A percentile compares a stretch with the other conserved stretches of the same genome.
phyloP scores from a whole-genome alignment of 148 eudicot species.

The Arbutus unedo region DNA sequence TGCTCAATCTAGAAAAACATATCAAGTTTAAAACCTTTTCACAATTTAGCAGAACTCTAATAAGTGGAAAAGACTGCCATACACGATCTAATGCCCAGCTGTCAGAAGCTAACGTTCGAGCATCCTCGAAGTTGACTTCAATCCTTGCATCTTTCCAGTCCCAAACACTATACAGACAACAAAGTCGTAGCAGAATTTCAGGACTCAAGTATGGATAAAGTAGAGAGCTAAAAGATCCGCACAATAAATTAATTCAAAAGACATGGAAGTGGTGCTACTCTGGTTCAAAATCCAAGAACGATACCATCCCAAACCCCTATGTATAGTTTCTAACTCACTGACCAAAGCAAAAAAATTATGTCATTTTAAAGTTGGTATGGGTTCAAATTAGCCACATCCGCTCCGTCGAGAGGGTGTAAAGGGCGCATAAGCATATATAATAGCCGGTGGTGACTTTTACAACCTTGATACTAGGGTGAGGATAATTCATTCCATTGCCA shows the following conservation, averaged over 20 bases:
- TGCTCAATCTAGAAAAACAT: neutral
- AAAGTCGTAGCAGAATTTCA: conserved; percentile 15
- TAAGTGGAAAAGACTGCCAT: conserved; percentile 12
- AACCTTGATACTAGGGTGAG: neutral
- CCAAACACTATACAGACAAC: conserved; percentile 56
- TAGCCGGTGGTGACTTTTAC: too few relatives aligned
- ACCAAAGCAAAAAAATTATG: too few relatives aligned
- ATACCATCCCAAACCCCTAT: neutral
- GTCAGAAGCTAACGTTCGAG: conserved; percentile 76
- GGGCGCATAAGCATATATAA: too few relatives aligned
- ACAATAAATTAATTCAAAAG: conserved; percentile 3
- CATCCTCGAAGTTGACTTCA: conserved; percentile 63
- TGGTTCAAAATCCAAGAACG: neutral
- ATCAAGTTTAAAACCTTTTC: neutral
- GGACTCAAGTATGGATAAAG: neutral
- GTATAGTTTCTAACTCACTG: neutral
- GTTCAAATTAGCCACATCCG: too few relatives aligned
- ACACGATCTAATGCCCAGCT: conserved; percentile 75
- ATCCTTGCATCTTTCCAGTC: conserved; percentile 66
- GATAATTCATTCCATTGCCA: conserved; percentile 2
- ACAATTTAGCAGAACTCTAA: neutral
- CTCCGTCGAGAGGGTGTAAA: too few relatives aligned
- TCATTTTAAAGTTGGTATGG: too few relatives aligned
- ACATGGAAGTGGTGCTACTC: conserved; percentile 12
- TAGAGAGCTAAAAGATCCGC: neutral